These are phyloP conservation scores for Globisporangium paroecandrum DNA, from an alignment of 352 stramenopile species.

Conservation along the genomic window DNA sequence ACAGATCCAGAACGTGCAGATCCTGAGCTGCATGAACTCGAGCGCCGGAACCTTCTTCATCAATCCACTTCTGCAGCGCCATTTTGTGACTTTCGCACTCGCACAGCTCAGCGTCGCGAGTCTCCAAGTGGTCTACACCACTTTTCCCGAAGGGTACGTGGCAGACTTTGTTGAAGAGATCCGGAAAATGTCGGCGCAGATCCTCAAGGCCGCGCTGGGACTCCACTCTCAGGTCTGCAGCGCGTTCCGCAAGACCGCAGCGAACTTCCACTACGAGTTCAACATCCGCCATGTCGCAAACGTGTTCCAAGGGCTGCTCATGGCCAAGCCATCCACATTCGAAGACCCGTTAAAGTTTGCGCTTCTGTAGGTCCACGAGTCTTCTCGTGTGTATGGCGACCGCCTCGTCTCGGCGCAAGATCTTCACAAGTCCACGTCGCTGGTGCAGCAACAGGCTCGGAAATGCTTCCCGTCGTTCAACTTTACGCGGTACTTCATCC, in stretches of 20 bases:
- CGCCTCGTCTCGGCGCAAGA: slow-evolving; percentile 86
- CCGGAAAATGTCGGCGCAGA: slow-evolving; percentile 75
- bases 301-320: slow-evolving; percentile 93
- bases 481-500: slow-evolving; percentile 87
- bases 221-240: slow-evolving; percentile 81
- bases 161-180: slow-evolving; percentile 93
- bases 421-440: slow-evolving; percentile 81
- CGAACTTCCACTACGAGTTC: slow-evolving; percentile 98
- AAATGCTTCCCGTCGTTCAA: slow-evolving; percentile 92
- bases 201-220: slow-evolving; percentile 86
- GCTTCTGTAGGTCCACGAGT: slow-evolving; percentile 96
- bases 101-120: slow-evolving; percentile 81
- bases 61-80: slow-evolving; percentile 92
- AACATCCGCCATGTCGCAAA: slow-evolving; percentile 95
- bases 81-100: slow-evolving; percentile 95
- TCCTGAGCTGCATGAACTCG: slow-evolving; percentile 95
- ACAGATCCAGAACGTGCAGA: slow-evolving; percentile 93
- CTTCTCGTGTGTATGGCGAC: slow-evolving; percentile 93
- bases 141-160: slow-evolving; percentile 93
- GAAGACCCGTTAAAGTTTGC: slow-evolving; percentile 89
- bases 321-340: slow-evolving; percentile 81
- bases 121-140: slow-evolving; percentile 93
- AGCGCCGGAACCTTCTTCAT: slow-evolving; percentile 91
- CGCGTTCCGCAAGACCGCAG: slow-evolving; percentile 90
- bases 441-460: slow-evolving; percentile 88